Evolutionary conservation across 2,329 filamentous ascomycete genomes (phyloP), one percentile per base, ranked within the genome.

Genomic region (Trichoderma aggressivum): DNA sequence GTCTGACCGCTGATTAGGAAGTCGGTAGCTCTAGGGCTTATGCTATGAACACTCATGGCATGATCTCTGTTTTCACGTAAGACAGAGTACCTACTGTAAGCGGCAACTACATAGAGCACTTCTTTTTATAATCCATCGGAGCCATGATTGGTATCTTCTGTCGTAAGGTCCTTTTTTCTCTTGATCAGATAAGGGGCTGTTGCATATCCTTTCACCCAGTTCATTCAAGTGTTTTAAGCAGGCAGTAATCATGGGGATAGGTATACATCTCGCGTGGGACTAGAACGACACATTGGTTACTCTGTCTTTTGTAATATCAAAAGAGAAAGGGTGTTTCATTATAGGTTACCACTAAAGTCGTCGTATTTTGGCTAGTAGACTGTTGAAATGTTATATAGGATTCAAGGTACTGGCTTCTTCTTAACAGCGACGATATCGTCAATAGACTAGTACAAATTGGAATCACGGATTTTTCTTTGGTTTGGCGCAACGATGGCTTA

Each of bases 371-470:
- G 8, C 43, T 21, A n/a, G 43, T 6, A 3, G n/a, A 5, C n/a
- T 21, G n/a, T 47, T 47, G 43, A 47, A 47, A 47, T 21, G 7
- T 47, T 21, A 47, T 47, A n/a, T 47, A 47, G 10, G n/a, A 47
- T 47, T 11, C 43, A 47, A 21, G n/a, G 8, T 47, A 21, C 2
- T 47, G 5, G 18, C 18, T 2, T 10, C 8, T n/a, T 47, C 1
- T 21, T n/a, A 21, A 21, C 1, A 21, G 18, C 7, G 6, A 47
- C 18, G 8, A 47, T 1, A 5, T 47, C 2, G 4, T 47, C 4
- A 21, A 1, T 11, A 10, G 43, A 21, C 1, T 3, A 3, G 1
- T 47, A 5, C n/a, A 3, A 21, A 47, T n/a, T 0, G 1, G 43
- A 21, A 21, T 11, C 8, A n/a, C 4, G 43, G 10, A 47, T 47